Base-by-base conservation (phyloP, 2,329 filamentous ascomycete genomes). In the Metarhizium robertsii region DNA sequence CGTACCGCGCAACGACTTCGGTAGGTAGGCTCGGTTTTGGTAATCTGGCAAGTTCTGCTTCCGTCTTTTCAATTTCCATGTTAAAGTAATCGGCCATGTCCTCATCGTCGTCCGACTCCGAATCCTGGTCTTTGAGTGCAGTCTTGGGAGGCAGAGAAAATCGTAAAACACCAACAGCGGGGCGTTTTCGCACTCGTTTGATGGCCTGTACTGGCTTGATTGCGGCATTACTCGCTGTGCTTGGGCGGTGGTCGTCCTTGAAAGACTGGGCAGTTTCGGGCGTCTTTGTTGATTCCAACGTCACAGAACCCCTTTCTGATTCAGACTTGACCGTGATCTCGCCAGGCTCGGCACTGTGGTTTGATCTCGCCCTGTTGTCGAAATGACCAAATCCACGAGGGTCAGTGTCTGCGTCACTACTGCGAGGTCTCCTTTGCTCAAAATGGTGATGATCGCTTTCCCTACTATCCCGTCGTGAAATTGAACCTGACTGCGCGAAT, bases 61-160 rank as follows among this genome's bases (percentile, higher is more conserved):
- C 75, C 2, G 75, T 73, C 62, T 81, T 78, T 46, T 71, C 65
- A 42, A 83, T 81, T 60, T 81, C 71, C 53, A 71, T 70, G 53
- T 77, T 73, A 53, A 84, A 81, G 57, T 79, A 79, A 53, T 80
- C 78, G 18, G 75, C 79, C 70, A 83, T 78, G 48, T 80, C 77
- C 50, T 83, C 80, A 55, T 84, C 80, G 47, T 83, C 78, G 52
- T 83, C 79, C 0, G 79, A 81, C 49, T 78, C 77, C 2, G 69
- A 70, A 42, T 66, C 67, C 51, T 69, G 65, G 40, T 70, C 67
- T 25, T 62, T 60, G 2, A 59, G 59, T 1, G 64, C 60, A 53
- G 66, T 64, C 56, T 72, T 75, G 7, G 68, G 65, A 2, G 75
- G 74, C 25, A 78, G 52, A 20, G 69, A 66, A 52, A 77, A 73